phyloP scores from a whole-genome alignment of 2,329 filamentous ascomycete species.

The Penicillium sp. region DNA sequence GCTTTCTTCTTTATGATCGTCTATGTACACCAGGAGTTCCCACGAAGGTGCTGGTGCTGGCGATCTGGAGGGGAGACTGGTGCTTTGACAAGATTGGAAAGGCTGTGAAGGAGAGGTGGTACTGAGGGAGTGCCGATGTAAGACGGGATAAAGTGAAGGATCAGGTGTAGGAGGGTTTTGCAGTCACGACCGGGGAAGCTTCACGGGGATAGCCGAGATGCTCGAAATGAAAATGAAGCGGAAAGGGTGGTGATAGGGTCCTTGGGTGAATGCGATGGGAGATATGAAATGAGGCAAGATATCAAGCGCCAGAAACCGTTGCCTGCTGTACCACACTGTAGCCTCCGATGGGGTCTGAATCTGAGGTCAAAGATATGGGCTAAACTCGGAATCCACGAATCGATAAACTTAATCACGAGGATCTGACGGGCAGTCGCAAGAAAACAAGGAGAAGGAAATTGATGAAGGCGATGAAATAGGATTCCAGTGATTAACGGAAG shows the following conservation, averaged over 20 bases:
- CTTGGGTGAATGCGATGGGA: conserved; percentile 21
- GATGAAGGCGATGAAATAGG: neutral
- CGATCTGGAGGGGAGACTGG: conserved; percentile 43
- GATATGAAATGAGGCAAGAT: conserved; percentile 19
- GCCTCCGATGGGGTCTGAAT: conserved; percentile 12
- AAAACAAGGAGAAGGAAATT: neutral
- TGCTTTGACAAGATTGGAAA: conserved; percentile 34
- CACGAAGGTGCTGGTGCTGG: conserved; percentile 86
- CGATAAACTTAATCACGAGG: neutral
- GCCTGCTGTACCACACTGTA: conserved; percentile 15
- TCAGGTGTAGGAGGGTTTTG: conserved; percentile 22
- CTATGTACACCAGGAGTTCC: conserved; percentile 85
- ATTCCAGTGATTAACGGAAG: conserved; percentile 1
- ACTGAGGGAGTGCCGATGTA: conserved; percentile 36
- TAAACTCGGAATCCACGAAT: conserved; percentile 2
- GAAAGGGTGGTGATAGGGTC: conserved; percentile 11
- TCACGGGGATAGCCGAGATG: conserved; percentile 17
- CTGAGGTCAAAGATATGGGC: conserved; percentile 3
- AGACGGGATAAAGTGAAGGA: conserved; percentile 26
- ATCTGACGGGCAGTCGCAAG: neutral
- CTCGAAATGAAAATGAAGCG: conserved; percentile 14
- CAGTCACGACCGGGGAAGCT: conserved; percentile 19
- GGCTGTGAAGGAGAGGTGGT: conserved; percentile 34
- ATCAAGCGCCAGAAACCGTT: conserved; percentile 12
- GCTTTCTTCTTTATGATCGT: conserved; percentile 54